Evolutionary conservation across 23 red algal genomes (phyloP).

Genomic region (Gracilaria gracilis): DNA sequence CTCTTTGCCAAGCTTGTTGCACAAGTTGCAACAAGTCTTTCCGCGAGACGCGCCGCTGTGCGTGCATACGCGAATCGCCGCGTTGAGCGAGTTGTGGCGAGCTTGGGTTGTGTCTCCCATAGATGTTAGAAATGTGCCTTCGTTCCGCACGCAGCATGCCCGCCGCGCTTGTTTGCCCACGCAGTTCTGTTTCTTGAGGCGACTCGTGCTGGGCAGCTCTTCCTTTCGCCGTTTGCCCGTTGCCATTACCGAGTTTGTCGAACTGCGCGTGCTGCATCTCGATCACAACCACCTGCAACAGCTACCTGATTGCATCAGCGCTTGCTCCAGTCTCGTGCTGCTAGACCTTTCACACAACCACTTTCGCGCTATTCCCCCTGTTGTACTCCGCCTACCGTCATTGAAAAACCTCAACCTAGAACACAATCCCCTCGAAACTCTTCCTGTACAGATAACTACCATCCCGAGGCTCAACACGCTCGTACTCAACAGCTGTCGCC

Average conservation of each 20-base stretch:
- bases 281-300: conserved; percentile 26
- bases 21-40: not conserved
- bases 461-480: not conserved
- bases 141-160: conserved; percentile 28
- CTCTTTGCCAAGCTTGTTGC: not conserved
- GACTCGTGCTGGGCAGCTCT: conserved; percentile 41
- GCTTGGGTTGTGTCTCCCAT: conserved; percentile 33
- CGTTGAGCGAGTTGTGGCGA: not conserved
- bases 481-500: conserved; percentile 1
- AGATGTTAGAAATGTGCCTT: conserved; percentile 32
- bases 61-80: not conserved
- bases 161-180: conserved; percentile 6
- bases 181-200: conserved; percentile 37
- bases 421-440: conserved; percentile 29
- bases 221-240: not conserved
- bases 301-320: not conserved
- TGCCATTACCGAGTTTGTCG: conserved; percentile 30
- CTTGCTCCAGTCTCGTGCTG: conserved; percentile 9
- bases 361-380: conserved; percentile 26
- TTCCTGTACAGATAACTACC: conserved; percentile 20
- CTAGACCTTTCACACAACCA: conserved; percentile 18
- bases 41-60: conserved; percentile 2
- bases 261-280: conserved; percentile 34
- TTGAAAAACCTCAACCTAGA: conserved; percentile 30
- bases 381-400: conserved; percentile 15